phyloP scores from a whole-genome alignment of 345 rosid genomes.

The Eucalyptus albens region DNA sequence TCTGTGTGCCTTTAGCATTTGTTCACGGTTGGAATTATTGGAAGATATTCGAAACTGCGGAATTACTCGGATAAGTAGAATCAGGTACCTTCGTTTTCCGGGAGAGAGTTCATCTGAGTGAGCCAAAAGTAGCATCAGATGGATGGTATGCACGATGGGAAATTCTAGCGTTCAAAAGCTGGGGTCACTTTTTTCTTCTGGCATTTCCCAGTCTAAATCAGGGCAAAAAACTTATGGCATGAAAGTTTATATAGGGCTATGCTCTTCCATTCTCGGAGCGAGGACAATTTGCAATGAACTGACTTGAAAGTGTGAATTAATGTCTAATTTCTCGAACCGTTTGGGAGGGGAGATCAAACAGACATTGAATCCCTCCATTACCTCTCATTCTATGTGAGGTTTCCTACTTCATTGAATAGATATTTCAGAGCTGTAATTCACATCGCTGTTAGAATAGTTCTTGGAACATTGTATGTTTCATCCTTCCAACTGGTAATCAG shows the following conservation, averaged over 20 bases:
- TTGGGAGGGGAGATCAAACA: neutral
- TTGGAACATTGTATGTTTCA: neutral
- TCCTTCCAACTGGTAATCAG: neutral
- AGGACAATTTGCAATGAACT: neutral
- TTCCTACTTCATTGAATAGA: neutral
- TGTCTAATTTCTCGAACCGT: neutral
- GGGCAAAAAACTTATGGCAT: neutral
- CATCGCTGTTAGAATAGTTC: neutral
- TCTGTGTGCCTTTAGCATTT: neutral
- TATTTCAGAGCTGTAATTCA: neutral
- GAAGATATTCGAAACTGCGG: neutral
- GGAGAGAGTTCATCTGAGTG: neutral
- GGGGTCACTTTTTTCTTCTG: neutral
- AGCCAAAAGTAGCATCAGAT: neutral
- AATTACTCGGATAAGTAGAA: neutral
- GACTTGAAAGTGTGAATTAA: neutral
- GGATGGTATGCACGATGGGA: neutral
- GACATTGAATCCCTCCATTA: neutral
- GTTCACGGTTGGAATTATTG: neutral
- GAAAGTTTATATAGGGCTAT: neutral
- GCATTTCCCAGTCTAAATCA: neutral
- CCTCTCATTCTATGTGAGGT: neutral
- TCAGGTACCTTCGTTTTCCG: neutral
- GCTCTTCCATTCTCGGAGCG: neutral
- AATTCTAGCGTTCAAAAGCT: neutral